A percentile compares a stretch with the other conserved stretches of the same genome.
Evolutionary conservation across 495 filamentous ascomycete species (phyloP).

Genomic region (Barbatosphaeria neglecta): DNA sequence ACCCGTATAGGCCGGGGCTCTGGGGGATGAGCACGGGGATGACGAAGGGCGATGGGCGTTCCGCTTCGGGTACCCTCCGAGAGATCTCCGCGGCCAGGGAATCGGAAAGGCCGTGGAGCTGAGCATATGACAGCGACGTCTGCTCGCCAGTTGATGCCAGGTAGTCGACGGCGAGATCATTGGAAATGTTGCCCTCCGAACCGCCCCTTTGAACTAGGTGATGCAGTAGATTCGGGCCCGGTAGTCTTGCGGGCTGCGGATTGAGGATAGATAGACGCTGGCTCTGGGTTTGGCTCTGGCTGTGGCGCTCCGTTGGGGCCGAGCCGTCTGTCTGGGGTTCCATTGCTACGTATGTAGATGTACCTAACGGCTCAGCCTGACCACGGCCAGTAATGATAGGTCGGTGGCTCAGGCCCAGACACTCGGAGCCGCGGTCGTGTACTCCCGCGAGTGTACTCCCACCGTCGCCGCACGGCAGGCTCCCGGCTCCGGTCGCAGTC

Average conservation of each 20-base stretch:
- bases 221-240: slow-evolving; percentile 54
- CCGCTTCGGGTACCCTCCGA: background rate
- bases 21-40: slow-evolving; percentile 65
- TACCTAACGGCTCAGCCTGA: no score
- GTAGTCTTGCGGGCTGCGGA: slow-evolving; percentile 33
- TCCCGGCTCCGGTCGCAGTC: no score
- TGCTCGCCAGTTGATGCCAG: slow-evolving; percentile 31
- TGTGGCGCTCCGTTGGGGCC: background rate
- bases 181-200: background rate
- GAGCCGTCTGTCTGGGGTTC: background rate
- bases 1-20: slow-evolving; percentile 56
- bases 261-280: slow-evolving; percentile 47
- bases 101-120: slow-evolving; percentile 46
- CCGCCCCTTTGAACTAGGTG: slow-evolving; percentile 32
- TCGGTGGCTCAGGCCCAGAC: no score
- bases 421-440: no score
- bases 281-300: background rate
- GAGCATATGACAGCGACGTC: slow-evolving; percentile 39
- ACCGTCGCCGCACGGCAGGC: no score
- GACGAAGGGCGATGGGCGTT: slow-evolving; percentile 24
- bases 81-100: slow-evolving; percentile 38
- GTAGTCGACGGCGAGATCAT: slow-evolving; percentile 44
- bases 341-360: background rate
- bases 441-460: no score
- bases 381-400: no score